Base-by-base conservation (phyloP, 1,139 yeast genomes). In the Hemisphaericaspora subhashii region DNA sequence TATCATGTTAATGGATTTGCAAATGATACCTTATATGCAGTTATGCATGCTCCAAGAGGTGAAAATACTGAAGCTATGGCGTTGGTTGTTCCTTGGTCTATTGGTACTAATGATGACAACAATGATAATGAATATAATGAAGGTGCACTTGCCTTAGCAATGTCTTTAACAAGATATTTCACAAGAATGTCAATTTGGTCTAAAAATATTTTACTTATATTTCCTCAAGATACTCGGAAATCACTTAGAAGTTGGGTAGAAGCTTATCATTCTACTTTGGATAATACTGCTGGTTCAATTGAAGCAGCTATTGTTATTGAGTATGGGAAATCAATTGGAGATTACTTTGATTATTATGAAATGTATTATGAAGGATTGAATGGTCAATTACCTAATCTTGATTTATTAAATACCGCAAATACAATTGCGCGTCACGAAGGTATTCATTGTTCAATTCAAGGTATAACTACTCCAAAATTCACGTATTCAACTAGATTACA, bases 41-140 rank as follows among this genome's bases (percentile, higher is more conserved):
- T 90, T 12, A 73, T 87, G 64, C 96, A 88, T 56, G 95, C 96
- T 0, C 95, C 98, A 2, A 68, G 96, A 48, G 97, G 98, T 17
- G 98, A 92, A 53, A 95, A 92, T 45, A 89, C 98, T 1, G 98
- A 94, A 58, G 89, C 97, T 0, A 85, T 94, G 80, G 95, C 90
- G 3, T 61, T 94, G 33, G 86, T 84, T 8, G 89, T 94, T 5
- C 97, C 98, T 0, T 92, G 96, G 94, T 61, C 55, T 36, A 76
- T 79, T 5, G 58, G 72, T 1, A n/a, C n/a, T n/a, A n/a, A n/a
- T n/a, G n/a, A n/a, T n/a, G n/a, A n/a, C 27, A 24, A 24, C 12
- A 8, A 12, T 4, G 86, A 83, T 47, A 64, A 72, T 22, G 80
- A 79, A 47, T 59, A 52, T 60, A 92, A 92, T 59, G 74, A 79